Evolutionary conservation across 108 stramenopile genomes (phyloP).

Genomic region (Cyclostephanos tholiformis): DNA sequence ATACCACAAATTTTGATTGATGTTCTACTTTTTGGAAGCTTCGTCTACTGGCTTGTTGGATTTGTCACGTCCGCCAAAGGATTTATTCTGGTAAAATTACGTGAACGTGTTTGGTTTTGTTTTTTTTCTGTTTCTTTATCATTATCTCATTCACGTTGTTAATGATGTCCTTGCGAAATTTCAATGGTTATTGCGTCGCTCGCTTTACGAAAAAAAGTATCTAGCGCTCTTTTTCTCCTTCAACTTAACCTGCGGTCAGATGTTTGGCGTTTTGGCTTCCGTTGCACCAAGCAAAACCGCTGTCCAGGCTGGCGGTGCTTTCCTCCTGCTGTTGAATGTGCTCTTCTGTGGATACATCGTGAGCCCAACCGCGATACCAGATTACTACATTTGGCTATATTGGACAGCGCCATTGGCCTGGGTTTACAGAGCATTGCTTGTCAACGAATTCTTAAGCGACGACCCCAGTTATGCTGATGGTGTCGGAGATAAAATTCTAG

Average conservation of each 20-base stretch:
- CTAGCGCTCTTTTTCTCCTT: constrained; percentile 39
- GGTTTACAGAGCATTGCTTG: constrained; percentile 48
- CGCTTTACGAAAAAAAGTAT: constrained; percentile 6
- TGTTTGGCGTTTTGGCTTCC: constrained; percentile 37
- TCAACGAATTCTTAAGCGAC: constrained; percentile 38
- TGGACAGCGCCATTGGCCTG: constrained; percentile 44
- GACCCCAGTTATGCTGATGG: constrained; percentile 13
- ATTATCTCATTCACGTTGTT: background rate
- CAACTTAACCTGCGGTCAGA: constrained; percentile 29
- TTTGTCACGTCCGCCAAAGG: constrained; percentile 25
- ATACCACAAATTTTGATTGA: constrained; percentile 45
- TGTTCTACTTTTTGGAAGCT: constrained; percentile 39
- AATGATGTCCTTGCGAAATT: too few relatives aligned
- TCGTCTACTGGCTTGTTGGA: constrained; percentile 52
- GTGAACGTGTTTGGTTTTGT: background rate
- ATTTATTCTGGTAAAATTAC: constrained; percentile 2
- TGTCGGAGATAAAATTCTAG: constrained; percentile 48
- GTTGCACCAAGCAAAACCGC: constrained; percentile 39
- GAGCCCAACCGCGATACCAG: constrained; percentile 38
- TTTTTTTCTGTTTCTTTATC: background rate
- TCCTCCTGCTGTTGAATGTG: constrained; percentile 43
- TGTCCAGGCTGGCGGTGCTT: constrained; percentile 35
- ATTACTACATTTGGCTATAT: constrained; percentile 48
- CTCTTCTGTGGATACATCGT: constrained; percentile 49
- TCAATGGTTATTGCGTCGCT: background rate